Base-by-base conservation (phyloP, 2,329 filamentous ascomycete species). In the Aureobasidium sp. region DNA sequence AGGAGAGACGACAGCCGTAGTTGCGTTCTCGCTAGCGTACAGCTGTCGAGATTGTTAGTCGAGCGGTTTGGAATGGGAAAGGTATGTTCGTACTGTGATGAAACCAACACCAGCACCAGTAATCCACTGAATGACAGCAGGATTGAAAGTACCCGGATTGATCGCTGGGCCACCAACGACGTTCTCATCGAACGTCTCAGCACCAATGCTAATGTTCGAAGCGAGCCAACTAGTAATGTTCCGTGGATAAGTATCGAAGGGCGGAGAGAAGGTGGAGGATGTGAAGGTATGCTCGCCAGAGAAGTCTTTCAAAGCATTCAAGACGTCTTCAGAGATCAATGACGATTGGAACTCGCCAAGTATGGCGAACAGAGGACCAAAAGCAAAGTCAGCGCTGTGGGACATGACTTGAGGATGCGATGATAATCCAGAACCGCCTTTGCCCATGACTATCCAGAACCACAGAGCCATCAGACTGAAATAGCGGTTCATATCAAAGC, bases 401-500 rank as follows among this genome's bases (percentile, higher is more conserved):
- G 81, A 80, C 78, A 85, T 83, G n/a, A 77, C 73, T 60, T 80
- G 76, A 0, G 79, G 77, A 71, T 81, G 57, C 22, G 65, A 50
- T 9, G 42, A 72, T 67, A 3, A 76, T 66, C 0, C 74, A 72
- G 3, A 74, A 71, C 6, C 70, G 3, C 74, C 69, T 48, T 82
- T 80, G 9, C 82, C 82, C 5, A 83, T 74, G 4, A 85, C 63
- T 0, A 80, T 78, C 84, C 83, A 86, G 64, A 86, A 77, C 71
- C 83, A 83, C 15, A 83, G 69, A 0, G 80, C 79, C 69, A 86
- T 78, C 53, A 86, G 76, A 58, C 81, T 81, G 4, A 85, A 69
- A 66, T 86, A 86, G 7, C 78, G 73, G 60, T 84, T 85, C 83
- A 86, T 85, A 63, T 87, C 83, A 62, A 80, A 86, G 0, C 83